These are phyloP conservation scores for Populus ilicifolia DNA, from an alignment of 345 rosid genomes.

Conservation along the genomic window DNA sequence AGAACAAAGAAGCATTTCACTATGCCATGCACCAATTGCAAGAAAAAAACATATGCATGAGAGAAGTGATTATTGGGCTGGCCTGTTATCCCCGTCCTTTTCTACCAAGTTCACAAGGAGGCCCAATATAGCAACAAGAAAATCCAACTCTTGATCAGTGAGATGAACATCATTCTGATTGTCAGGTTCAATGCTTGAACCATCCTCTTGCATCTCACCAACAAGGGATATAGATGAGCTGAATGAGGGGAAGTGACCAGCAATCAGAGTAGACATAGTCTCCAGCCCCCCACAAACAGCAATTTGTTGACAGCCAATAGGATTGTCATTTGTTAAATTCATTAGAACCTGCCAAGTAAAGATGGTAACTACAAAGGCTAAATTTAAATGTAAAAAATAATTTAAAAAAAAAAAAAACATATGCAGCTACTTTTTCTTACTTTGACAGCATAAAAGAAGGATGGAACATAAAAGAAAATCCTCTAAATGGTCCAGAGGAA, in stretches of 20 bases:
- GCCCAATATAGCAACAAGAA: conserved; percentile 93
- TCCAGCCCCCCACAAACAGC: conserved; percentile 82
- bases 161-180: conserved; percentile 47
- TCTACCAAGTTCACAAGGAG: conserved; percentile 90
- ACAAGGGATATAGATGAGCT: conserved; percentile 36
- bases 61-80: conserved; percentile 8
- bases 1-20: neutral
- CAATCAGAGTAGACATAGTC: conserved; percentile 69
- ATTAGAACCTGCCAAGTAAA: conserved; percentile 66
- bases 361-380: neutral
- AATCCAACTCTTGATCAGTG: conserved; percentile 84
- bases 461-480: neutral
- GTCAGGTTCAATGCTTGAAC: conserved; percentile 19
- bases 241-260: conserved; percentile 70
- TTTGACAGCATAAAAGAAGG: neutral
- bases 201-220: conserved; percentile 32
- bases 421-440: neutral
- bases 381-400: neutral
- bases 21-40: neutral
- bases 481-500: neutral
- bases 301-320: conserved; percentile 79
- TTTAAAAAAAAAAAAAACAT: neutral
- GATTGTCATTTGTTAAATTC: conserved; percentile 89
- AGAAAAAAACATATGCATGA: conserved; percentile 2
- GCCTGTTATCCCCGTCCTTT: conserved; percentile 91